Evolutionary conservation across 2,329 filamentous ascomycete genomes (phyloP).

Genomic region (Eutypa lata): DNA sequence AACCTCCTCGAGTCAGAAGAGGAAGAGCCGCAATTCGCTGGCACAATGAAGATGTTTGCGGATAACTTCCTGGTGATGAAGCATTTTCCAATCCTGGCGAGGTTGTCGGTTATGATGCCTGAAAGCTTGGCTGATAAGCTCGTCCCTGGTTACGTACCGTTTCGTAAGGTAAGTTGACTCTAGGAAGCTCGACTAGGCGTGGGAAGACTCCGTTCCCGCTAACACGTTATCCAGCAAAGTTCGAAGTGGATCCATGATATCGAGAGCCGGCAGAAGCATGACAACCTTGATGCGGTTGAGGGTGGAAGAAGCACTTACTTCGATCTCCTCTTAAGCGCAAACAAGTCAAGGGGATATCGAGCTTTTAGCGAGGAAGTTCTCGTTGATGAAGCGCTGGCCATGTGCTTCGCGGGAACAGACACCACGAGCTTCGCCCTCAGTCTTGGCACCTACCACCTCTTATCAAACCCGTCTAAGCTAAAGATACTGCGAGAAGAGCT

Average conservation of each 20-base stretch:
- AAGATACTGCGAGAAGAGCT: neutral
- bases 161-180: constrained; percentile 5
- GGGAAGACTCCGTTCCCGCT: neutral
- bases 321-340: constrained; percentile 7
- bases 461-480: neutral
- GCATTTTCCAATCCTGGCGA: constrained; percentile 9
- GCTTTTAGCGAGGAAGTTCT: neutral
- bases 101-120: constrained; percentile 4
- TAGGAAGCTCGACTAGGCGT: neutral
- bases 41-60: constrained; percentile 11
- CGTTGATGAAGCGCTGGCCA: neutral
- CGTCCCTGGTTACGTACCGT: constrained; percentile 9
- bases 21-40: constrained; percentile 7
- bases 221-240: constrained; percentile 4
- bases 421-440: neutral
- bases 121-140: constrained; percentile 4
- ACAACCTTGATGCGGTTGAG: constrained; percentile 5
- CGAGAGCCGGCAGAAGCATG: constrained; percentile 2
- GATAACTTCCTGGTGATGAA: constrained; percentile 10
- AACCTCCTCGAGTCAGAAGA: constrained; percentile 3
- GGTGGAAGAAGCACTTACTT: constrained; percentile 5
- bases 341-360: neutral
- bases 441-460: neutral
- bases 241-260: constrained; percentile 8
- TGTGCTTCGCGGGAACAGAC: constrained; percentile 1